phyloP scores from a whole-genome alignment of 83 land plant species.

The Isoetes engelmannii region DNA sequence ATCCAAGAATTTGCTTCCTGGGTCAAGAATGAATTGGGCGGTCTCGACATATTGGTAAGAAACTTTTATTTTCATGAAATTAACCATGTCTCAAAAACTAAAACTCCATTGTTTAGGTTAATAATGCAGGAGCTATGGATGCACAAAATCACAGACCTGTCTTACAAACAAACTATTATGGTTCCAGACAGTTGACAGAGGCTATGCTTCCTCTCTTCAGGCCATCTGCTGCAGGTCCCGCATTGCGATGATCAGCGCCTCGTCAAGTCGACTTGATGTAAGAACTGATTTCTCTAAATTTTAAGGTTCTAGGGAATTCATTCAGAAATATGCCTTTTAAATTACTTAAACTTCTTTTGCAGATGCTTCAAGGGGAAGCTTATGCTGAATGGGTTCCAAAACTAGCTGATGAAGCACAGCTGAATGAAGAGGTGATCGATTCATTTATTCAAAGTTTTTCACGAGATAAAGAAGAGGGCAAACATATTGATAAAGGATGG shows the following conservation, averaged over 20 bases:
- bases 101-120: slow-evolving; percentile 57
- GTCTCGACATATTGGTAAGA: slow-evolving; percentile 44
- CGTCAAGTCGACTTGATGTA: slow-evolving; percentile 50
- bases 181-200: slow-evolving; percentile 45
- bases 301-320: too few species aligned
- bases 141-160: slow-evolving; percentile 45
- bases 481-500: slow-evolving; percentile 38
- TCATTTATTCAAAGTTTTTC: slow-evolving; percentile 32
- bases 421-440: slow-evolving; percentile 40
- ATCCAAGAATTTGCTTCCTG: slow-evolving; percentile 31
- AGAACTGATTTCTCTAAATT: not conserved
- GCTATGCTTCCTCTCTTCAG: slow-evolving; percentile 53
- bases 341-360: not conserved
- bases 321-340: too few species aligned
- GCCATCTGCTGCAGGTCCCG: slow-evolving; percentile 28
- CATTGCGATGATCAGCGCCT: slow-evolving; percentile 54
- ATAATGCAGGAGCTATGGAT: slow-evolving; percentile 40
- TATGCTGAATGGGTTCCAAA: slow-evolving; percentile 21
- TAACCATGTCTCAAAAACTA: slow-evolving; percentile 37
- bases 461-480: slow-evolving; percentile 31
- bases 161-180: slow-evolving; percentile 48
- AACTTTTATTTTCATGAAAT: not conserved
- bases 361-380: slow-evolving; percentile 26
- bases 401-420: slow-evolving; percentile 5
- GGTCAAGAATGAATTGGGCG: slow-evolving; percentile 20